Evolutionary conservation across 306 rosid species (phyloP).

Genomic region (Ammopiptanthus mongolicus): DNA sequence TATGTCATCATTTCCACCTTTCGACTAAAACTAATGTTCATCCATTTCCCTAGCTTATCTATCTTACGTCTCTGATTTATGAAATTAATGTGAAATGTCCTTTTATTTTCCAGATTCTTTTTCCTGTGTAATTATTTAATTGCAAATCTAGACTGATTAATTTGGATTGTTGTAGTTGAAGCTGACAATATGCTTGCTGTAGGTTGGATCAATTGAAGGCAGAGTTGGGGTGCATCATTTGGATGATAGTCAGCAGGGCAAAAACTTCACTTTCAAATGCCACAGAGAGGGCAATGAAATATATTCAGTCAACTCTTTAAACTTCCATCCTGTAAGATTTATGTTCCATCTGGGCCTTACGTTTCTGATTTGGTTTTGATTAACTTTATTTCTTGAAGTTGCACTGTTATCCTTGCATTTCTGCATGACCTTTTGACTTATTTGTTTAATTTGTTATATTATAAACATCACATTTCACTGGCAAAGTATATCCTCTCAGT

Average conservation of each 20-base stretch:
- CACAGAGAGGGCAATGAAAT: conserved; percentile 84
- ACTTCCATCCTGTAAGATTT: conserved; percentile 89
- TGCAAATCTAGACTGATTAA: not conserved
- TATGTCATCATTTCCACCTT: not conserved
- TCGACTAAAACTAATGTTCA: not conserved
- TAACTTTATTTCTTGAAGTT: not conserved
- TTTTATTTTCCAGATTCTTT: not conserved
- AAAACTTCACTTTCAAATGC: conserved; percentile 94
- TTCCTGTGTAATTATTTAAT: conserved; percentile 6
- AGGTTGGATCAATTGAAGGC: conserved; percentile 97
- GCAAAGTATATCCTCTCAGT: conserved; percentile 4
- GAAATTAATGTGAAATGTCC: not conserved
- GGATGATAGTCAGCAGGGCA: conserved; percentile 67
- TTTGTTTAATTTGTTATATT: not conserved
- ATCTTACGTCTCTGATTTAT: not conserved
- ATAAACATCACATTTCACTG: not conserved
- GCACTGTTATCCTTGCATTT: not conserved
- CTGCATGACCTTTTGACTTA: not conserved
- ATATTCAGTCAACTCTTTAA: conserved; percentile 88
- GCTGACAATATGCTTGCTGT: conserved; percentile 23
- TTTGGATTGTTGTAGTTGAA: conserved; percentile 25
- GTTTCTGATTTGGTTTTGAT: not conserved
- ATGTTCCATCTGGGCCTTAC: not conserved
- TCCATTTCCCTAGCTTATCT: not conserved
- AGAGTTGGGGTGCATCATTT: conserved; percentile 97